Percentiles rank a stretch among this genome's conserved stretches.
These are phyloP conservation scores for Hypoxylon perforatum DNA, from an alignment of 495 filamentous ascomycete genomes.

Conservation along the genomic window DNA sequence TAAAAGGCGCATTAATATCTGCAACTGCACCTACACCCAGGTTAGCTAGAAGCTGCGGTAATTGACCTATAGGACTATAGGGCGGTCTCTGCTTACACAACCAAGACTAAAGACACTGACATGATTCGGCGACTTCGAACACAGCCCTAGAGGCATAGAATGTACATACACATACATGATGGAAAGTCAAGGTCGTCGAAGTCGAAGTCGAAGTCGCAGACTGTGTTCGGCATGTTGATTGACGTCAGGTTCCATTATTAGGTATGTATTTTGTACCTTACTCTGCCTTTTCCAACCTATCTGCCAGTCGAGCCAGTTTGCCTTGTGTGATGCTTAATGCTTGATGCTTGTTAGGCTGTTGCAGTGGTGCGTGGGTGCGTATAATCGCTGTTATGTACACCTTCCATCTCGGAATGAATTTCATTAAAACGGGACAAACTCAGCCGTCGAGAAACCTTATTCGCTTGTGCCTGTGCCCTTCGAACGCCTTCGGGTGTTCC, in stretches of 20 bases:
- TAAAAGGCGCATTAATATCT: conserved; percentile 10
- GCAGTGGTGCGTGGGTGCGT: too few species aligned
- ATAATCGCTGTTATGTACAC: too few species aligned
- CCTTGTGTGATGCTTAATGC: background rate
- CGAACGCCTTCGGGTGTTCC: conserved; percentile 34
- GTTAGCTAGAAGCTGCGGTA: background rate
- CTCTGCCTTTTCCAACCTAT: background rate
- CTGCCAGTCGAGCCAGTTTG: background rate
- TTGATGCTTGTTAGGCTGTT: too few species aligned
- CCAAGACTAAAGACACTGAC: too few species aligned
- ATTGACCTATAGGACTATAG: background rate
- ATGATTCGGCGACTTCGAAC: too few species aligned
- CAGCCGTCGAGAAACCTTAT: conserved; percentile 41
- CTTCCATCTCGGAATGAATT: conserved; percentile 29
- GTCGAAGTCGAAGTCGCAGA: conserved; percentile 21
- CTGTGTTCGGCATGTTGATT: conserved; percentile 41
- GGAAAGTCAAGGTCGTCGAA: background rate
- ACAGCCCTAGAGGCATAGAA: background rate
- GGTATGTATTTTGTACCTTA: conserved; percentile 8
- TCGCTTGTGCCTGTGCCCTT: conserved; percentile 11
- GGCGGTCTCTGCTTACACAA: background rate
- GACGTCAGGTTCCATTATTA: conserved; percentile 43
- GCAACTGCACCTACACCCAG: too few species aligned
- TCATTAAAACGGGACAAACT: conserved; percentile 35
- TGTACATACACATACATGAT: background rate